Evolutionary conservation across 2,329 filamentous ascomycete genomes (phyloP), one percentile per base, ranked within the genome.

Genomic region (Stachybotrys elegans): DNA sequence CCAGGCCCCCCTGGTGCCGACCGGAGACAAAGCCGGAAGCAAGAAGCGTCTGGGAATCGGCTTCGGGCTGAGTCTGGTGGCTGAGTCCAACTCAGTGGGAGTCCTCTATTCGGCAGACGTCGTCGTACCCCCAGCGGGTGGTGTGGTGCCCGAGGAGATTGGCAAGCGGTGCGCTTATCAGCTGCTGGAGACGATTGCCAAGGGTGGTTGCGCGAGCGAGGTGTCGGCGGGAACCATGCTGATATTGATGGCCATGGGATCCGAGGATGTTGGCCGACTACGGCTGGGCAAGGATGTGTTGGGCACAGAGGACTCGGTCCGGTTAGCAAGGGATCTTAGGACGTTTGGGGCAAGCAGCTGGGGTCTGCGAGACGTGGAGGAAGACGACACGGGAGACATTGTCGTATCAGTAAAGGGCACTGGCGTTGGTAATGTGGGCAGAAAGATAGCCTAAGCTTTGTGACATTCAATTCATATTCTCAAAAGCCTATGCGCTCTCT

Each of bases 191-290:
- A 78, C 82, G 19, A 84, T 97, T 48, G 79, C 79, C 42, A 79
- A 84, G 54, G 92, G 91, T 11, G 93, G 93, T 1, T 95, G 89
- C 61, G 86, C 88, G 4, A 84, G 83, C 43, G 75, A 73, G 13
- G 76, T 85, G 4, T 86, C 88, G 3, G 83, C 84, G 5, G 73
- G 80, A 4, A 92, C 85, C 0, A 76, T 95, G 51, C 66, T 98
- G 43, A 87, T 84, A 16, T 72, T 98, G 50, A 98, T 98, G 93
- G 89, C 91, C 25, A 97, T 98, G 93, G 93, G 93, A 0, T 88
- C 86, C 1, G 93, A 97, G 62, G 93, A 98, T 64, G 90, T 98
- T 13, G 93, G 93, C 5, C 79, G 93, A 47, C 65, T 98, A 52
- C 80, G 88, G 50, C 62, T 98, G 46, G 89, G 91, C 23, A 83